Evolutionary conservation across 2,329 filamentous ascomycete genomes (phyloP), one percentile per base, ranked within the genome.

Genomic region (Ambrosiella cleistominuta): DNA sequence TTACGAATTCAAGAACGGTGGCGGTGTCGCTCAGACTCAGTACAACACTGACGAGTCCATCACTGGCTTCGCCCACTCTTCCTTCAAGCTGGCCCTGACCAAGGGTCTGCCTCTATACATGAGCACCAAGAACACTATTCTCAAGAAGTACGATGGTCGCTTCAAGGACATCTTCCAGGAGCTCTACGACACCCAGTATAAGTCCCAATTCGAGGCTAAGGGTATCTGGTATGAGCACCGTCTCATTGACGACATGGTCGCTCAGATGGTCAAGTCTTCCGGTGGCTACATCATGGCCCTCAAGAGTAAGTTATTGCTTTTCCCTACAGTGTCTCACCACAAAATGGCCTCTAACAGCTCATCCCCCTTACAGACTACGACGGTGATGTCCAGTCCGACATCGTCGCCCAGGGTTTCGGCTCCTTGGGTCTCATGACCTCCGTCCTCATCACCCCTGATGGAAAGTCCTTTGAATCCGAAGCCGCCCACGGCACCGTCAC

Each of bases 131-230:
- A 97, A 97, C 80, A 98, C 93, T 65, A 98, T 98, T 66, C 77
- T 98, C 65, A 98, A 98, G 80, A 91, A 90, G 72, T 98, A 98
- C 74, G 93, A 98, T 69, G 93, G 93, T 57, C 82, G 87, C 66
- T 98, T 98, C 82, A 97, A 97, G 83, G 93, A 98, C 69, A 94
- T 97, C 71, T 98, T 98, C 82, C 87, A 98, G 79, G 86, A 94
- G 68, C 82, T 97, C 66, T 98, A 91, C 74, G 88, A 97, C 63
- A 79, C 78, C 61, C 75, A 84, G 66, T 98, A 97, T 78, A 85
- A 86, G 78, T 78, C 81, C 70, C 80, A 88, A 50, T 97, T 97
- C 66, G 90, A 96, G 70, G 84, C 83, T 68, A 88, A 89, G 78
- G 81, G 81, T 63, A 95, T 97, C 75, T 97, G 93, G 93, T 97